A percentile compares a stretch with the other conserved stretches of the same genome.
Conservation (phyloP, 1,284 basidiomycete genomes). For the Megacollybia platyphylla region DNA sequence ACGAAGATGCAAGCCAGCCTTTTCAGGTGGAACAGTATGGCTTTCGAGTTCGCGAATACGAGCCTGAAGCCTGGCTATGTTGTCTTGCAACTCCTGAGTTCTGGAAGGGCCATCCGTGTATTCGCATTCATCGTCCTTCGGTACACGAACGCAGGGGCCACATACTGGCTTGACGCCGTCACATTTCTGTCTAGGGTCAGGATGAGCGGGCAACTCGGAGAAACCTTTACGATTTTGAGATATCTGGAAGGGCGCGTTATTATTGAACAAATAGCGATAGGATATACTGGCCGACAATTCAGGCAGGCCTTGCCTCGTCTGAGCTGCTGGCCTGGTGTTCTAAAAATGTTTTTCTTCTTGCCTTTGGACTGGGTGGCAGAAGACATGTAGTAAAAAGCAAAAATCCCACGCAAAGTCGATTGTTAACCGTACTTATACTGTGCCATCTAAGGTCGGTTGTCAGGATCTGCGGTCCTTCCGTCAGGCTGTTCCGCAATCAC, state of each 20-base stretch:
- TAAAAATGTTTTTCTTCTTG: constrained; percentile 1
- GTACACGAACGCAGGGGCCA: constrained; percentile 8
- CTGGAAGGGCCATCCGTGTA: constrained; percentile 8
- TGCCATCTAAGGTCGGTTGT: no score
- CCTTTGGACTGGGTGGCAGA: not conserved
- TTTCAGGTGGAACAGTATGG: constrained; percentile 6
- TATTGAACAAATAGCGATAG: not conserved
- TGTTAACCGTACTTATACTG: no score
- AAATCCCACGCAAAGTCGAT: no score
- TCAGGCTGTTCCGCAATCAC: no score
- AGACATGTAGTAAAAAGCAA: no score
- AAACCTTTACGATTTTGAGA: constrained; percentile 7
- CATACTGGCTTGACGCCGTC: constrained; percentile 10
- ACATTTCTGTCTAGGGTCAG: constrained; percentile 7
- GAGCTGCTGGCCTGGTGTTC: constrained; percentile 2
- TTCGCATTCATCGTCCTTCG: constrained; percentile 8
- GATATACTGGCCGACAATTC: constrained; percentile 7
- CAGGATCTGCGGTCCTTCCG: no score
- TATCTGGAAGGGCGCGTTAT: constrained; percentile 1
- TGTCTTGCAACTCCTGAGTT: constrained; percentile 6
- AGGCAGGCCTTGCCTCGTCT: constrained; percentile 9
- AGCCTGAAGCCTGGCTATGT: constrained; percentile 7
- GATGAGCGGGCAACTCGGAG: not conserved
- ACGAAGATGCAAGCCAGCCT: not conserved
- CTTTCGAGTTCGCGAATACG: constrained; percentile 10